A percentile compares a stretch with the other conserved stretches of the same genome.
phyloP scores from a whole-genome alignment of 2,329 filamentous ascomycete genomes.

The Fusarium agapanthi region DNA sequence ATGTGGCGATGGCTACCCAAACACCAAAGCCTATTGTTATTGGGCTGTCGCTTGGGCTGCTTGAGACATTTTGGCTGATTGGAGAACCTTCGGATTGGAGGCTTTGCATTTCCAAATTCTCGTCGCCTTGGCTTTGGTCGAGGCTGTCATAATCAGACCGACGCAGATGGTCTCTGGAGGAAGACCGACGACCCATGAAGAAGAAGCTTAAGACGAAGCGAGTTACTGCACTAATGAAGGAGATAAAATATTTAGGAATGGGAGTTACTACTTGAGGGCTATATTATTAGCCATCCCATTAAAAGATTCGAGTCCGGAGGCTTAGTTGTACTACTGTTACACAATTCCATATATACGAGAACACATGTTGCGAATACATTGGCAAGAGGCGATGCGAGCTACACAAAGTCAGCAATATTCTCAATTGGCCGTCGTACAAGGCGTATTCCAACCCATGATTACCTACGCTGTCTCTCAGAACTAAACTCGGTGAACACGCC shows the following conservation, averaged over 20 bases:
- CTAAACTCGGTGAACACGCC: fast-evolving
- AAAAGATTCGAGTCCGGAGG: fast-evolving
- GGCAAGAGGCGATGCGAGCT: background rate
- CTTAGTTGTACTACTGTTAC: background rate
- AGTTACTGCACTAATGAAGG: background rate
- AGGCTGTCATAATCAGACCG: background rate
- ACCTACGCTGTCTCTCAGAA: fast-evolving
- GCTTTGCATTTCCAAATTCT: background rate
- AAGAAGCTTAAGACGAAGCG: background rate
- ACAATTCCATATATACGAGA: background rate
- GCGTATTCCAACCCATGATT: background rate
- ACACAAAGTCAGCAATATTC: background rate
- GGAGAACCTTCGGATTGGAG: background rate
- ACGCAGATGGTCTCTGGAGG: no score
- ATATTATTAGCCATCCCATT: fast-evolving
- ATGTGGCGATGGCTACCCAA: no score
- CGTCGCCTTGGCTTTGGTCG: no score
- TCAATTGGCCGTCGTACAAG: fast-evolving
- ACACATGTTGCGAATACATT: background rate
- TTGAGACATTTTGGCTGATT: background rate
- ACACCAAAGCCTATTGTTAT: no score
- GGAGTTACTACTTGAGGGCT: fast-evolving
- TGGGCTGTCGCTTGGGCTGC: no score
- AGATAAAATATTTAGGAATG: fast-evolving
- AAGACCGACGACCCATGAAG: background rate